Conservation (phyloP, 1,284 basidiomycete species). For the Cryptococcus wingfieldii region DNA sequence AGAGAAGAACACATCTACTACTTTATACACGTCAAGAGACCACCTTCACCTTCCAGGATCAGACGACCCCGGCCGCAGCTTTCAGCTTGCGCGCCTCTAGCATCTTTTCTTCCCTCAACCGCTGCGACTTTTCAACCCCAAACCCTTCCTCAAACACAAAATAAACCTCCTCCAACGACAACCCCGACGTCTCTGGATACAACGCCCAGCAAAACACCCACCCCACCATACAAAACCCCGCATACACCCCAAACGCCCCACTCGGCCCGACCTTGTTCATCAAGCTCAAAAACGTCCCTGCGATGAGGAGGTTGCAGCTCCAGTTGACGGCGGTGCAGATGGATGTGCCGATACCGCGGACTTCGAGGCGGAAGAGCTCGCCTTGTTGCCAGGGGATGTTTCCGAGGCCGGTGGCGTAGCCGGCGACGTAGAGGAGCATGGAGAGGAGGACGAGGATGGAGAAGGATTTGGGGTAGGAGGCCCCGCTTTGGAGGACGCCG, state of each 20-base stretch:
- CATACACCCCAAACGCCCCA: constrained; percentile 76
- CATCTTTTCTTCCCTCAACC: constrained; percentile 6
- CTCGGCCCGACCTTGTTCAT: constrained; percentile 71
- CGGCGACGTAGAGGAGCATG: constrained; percentile 78
- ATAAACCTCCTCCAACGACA: constrained; percentile 70
- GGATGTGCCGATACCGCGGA: constrained; percentile 74
- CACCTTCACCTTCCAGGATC: no score
- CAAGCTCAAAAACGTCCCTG: constrained; percentile 68
- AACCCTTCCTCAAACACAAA: constrained; percentile 51
- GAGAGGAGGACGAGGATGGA: constrained; percentile 66
- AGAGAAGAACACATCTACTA: no score
- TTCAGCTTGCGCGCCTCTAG: constrained; percentile 1
- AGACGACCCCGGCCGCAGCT: no score
- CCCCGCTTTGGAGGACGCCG: constrained; percentile 62
- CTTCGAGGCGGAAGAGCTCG: constrained; percentile 73
- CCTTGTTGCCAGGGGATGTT: constrained; percentile 87
- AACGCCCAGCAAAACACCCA: constrained; percentile 65
- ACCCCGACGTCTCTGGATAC: constrained; percentile 67
- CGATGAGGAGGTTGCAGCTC: constrained; percentile 67
- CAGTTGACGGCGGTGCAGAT: constrained; percentile 77
- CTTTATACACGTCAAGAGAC: no score
- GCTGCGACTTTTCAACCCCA: constrained; percentile 44
- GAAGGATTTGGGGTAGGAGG: constrained; percentile 61
- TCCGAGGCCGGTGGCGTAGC: constrained; percentile 70
- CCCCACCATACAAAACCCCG: constrained; percentile 65